Evolutionary conservation across 2,329 filamentous ascomycete genomes (phyloP).

Genomic region (Huntiella decipiens): DNA sequence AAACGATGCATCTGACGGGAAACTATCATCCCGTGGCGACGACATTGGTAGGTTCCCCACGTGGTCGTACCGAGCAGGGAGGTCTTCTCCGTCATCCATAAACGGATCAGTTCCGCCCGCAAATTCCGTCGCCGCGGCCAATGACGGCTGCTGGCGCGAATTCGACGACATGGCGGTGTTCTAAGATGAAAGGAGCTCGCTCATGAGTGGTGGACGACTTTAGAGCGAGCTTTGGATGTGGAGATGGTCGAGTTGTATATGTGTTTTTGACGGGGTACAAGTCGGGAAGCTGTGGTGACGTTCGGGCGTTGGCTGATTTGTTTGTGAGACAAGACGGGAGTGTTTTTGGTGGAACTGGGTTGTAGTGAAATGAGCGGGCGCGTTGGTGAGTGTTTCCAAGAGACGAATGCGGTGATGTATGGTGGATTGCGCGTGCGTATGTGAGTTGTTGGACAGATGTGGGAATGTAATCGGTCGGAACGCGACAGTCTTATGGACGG

Average conservation of each 20-base stretch:
- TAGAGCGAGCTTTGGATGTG: not conserved
- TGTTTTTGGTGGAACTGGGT: too few relatives aligned
- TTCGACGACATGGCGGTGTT: constrained; percentile 4
- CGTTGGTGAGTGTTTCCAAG: too few relatives aligned
- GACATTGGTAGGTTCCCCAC: not conserved
- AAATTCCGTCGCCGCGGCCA: constrained; percentile 10
- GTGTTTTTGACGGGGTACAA: not conserved
- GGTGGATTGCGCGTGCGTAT: too few relatives aligned
- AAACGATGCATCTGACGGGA: constrained; percentile 8
- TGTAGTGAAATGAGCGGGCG: too few relatives aligned
- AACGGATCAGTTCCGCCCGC: constrained; percentile 9
- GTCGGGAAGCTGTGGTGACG: not conserved
- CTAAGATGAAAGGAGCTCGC: not conserved
- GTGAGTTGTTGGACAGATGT: too few relatives aligned
- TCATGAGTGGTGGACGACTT: not conserved
- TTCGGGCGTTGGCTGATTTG: too few relatives aligned
- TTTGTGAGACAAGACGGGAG: too few relatives aligned
- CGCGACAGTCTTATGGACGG: too few relatives aligned
- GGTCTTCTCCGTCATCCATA: not conserved
- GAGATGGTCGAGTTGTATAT: not conserved
- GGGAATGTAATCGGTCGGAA: too few relatives aligned
- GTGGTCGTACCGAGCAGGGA: not conserved
- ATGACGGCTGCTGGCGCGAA: constrained; percentile 6
- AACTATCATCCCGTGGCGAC: constrained; percentile 3
- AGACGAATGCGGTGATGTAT: too few relatives aligned